Conservation (phyloP, 257 asterid genomes). For the Capsicum rhomboideum region DNA sequence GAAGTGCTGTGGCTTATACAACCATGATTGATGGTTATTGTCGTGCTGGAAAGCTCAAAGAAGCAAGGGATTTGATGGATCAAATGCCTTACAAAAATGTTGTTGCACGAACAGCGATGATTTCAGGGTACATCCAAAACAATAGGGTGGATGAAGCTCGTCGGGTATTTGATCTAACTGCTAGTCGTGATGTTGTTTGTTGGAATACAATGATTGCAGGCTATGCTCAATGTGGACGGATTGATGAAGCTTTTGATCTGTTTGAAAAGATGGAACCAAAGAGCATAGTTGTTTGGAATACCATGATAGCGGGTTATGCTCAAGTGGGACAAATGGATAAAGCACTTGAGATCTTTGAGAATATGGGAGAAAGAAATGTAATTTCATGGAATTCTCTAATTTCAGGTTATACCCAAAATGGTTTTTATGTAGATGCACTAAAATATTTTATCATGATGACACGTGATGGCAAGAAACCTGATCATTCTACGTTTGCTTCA, state of each 20-base stretch:
- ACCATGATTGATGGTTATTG: conserved; percentile 23
- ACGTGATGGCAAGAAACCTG: conserved; percentile 21
- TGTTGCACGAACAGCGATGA: conserved; percentile 29
- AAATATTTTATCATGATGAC: conserved; percentile 22
- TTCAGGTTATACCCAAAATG: conserved; percentile 47
- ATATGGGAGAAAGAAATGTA: conserved; percentile 23
- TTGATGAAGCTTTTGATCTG: conserved; percentile 26
- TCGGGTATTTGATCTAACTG: conserved; percentile 13
- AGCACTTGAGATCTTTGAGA: conserved; percentile 26
- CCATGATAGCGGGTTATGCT: conserved; percentile 33
- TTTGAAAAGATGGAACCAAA: conserved; percentile 31
- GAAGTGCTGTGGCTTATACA: conserved; percentile 26
- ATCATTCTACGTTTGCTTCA: conserved; percentile 32
- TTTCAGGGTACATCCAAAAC: conserved; percentile 22
- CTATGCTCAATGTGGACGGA: conserved; percentile 19
- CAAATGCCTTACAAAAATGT: conserved; percentile 22
- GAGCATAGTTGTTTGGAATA: conserved; percentile 42
- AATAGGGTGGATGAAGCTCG: conserved; percentile 23
- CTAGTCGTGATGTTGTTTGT: conserved; percentile 23
- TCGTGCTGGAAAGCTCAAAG: conserved; percentile 19
- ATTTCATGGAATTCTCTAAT: conserved; percentile 49
- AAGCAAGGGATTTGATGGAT: conserved; percentile 20
- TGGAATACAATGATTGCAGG: conserved; percentile 38
- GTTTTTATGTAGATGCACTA: conserved; percentile 31
- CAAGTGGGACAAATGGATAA: conserved; percentile 22